phyloP scores from a whole-genome alignment of 2,329 filamentous ascomycete species.

The Neoscytalidium dimidiatum region DNA sequence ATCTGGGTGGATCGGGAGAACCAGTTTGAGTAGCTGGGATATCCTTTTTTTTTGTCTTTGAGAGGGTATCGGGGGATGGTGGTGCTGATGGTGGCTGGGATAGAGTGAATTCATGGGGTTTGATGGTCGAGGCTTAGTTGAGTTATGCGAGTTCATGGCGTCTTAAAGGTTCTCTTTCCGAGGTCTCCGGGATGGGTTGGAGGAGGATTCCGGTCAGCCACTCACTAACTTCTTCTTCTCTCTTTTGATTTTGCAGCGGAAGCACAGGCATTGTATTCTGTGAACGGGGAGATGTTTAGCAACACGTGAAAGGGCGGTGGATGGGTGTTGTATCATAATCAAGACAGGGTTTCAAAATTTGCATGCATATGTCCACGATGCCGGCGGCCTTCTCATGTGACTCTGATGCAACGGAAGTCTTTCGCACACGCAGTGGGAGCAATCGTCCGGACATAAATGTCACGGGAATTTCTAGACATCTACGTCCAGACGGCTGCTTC shows the following conservation, averaged over 20 bases:
- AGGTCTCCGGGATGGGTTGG: neutral
- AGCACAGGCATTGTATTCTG: neutral
- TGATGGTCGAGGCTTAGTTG: neutral
- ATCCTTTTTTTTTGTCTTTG: neutral
- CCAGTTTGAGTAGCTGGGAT: conserved; percentile 71
- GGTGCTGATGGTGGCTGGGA: neutral
- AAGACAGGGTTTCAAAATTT: neutral
- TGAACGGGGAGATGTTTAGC: neutral
- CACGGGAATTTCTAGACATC: neutral
- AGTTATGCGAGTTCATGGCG: neutral
- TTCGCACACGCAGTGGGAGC: neutral
- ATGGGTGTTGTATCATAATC: conserved; percentile 7
- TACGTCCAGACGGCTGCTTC: neutral
- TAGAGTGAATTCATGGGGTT: neutral
- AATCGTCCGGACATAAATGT: neutral
- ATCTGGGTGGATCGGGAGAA: conserved; percentile 92
- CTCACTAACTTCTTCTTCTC: neutral
- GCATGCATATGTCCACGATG: neutral
- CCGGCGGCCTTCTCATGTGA: neutral
- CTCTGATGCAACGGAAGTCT: neutral
- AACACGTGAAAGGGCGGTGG: neutral
- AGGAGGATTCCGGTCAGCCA: too few species aligned
- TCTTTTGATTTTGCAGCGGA: neutral
- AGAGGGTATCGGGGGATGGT: neutral
- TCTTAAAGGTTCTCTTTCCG: neutral